phyloP scores from a whole-genome alignment of 2,329 filamentous ascomycete genomes.

The Xylariaceae sp. region DNA sequence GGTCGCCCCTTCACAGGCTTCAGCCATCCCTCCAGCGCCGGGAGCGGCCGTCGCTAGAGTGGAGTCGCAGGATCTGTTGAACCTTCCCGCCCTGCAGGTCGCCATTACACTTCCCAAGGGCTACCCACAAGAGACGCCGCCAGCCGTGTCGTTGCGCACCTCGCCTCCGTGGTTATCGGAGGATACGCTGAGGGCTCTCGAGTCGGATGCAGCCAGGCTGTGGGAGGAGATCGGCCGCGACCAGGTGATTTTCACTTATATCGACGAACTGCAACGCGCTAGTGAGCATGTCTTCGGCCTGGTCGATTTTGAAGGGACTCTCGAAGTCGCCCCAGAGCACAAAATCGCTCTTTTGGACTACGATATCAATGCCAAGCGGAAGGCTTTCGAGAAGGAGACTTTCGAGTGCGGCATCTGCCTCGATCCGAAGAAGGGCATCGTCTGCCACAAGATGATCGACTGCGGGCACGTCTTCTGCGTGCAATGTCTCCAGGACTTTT shows the following conservation, averaged over 20 bases:
- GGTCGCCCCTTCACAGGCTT: slow-evolving; percentile 12
- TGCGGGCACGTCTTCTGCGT: slow-evolving; percentile 91
- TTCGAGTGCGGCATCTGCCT: slow-evolving; percentile 87
- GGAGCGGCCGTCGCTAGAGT: slow-evolving; percentile 13
- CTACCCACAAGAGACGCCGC: slow-evolving; percentile 52
- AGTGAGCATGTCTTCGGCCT: slow-evolving; percentile 58
- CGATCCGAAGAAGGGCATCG: slow-evolving; percentile 79
- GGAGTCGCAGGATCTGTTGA: slow-evolving; percentile 46
- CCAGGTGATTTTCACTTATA: slow-evolving; percentile 56
- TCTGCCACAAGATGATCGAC: slow-evolving; percentile 74
- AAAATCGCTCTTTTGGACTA: slow-evolving; percentile 73
- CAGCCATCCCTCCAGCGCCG: slow-evolving; percentile 6
- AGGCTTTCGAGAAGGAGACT: slow-evolving; percentile 74
- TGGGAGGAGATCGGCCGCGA: slow-evolving; percentile 60
- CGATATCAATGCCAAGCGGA: slow-evolving; percentile 66
- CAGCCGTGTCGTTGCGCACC: slow-evolving; percentile 46
- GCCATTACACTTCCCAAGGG: slow-evolving; percentile 49
- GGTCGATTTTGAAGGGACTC: slow-evolving; percentile 40
- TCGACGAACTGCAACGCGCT: slow-evolving; percentile 56
- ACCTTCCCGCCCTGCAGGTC: slow-evolving; percentile 54
- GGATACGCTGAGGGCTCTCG: slow-evolving; percentile 43
- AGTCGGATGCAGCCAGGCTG: slow-evolving; percentile 44
- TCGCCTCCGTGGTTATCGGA: slow-evolving; percentile 52
- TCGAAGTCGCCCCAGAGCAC: slow-evolving; percentile 50
- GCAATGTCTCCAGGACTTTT: slow-evolving; percentile 83